These are phyloP conservation scores for Corylus avellana DNA, from an alignment of 306 rosid genomes.

Conservation along the genomic window DNA sequence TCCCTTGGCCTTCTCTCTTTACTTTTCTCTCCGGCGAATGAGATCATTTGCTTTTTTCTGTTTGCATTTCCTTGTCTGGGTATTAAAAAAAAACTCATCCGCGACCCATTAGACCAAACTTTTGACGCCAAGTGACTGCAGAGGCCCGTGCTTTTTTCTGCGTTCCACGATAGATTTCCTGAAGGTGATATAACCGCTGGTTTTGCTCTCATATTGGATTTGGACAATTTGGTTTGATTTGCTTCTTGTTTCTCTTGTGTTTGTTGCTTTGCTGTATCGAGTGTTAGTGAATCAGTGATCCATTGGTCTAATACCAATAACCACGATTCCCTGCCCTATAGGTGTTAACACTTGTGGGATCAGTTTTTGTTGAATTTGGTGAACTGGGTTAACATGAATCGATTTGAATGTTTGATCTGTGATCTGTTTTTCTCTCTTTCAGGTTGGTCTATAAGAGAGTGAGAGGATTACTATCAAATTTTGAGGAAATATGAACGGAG, in stretches of 20 bases:
- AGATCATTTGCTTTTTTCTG: conserved; percentile 23
- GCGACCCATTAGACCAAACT: not conserved
- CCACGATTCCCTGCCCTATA: not conserved
- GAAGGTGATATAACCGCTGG: conserved; percentile 21
- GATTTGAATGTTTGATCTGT: conserved; percentile 25
- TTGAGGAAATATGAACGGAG: conserved; percentile 59
- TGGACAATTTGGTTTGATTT: conserved; percentile 22
- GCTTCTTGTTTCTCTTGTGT: not conserved
- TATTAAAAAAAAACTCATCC: not conserved
- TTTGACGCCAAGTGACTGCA: not conserved
- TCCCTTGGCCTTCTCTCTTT: conserved; percentile 7
- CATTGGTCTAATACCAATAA: conserved; percentile 11
- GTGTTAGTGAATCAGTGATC: conserved; percentile 21
- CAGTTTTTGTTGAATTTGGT: conserved; percentile 10
- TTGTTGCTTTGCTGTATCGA: not conserved
- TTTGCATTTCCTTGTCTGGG: conserved; percentile 6
- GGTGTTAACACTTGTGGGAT: conserved; percentile 15
- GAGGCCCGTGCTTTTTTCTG: not conserved
- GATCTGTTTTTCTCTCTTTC: conserved; percentile 31
- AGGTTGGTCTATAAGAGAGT: conserved; percentile 19
- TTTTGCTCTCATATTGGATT: conserved; percentile 6
- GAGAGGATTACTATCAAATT: conserved; percentile 22
- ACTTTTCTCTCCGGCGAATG: conserved; percentile 31
- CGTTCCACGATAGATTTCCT: too few species aligned
- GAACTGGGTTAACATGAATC: conserved; percentile 1